Conservation (phyloP, 495 filamentous ascomycete genomes). For the Penicillium coprophilum region DNA sequence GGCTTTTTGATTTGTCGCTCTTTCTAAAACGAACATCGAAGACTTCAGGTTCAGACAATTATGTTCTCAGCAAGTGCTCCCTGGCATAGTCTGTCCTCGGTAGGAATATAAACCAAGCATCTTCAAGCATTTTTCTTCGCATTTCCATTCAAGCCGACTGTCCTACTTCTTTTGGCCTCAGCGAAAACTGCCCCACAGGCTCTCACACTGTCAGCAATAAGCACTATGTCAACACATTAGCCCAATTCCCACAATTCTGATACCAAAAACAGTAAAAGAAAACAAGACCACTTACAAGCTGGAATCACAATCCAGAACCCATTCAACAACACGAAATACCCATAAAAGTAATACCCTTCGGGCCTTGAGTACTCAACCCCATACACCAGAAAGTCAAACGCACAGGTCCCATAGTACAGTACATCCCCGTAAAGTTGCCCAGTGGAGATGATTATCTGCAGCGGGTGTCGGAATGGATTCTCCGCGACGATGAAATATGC, state of each 20-base stretch:
- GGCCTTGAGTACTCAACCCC: constrained; percentile 63
- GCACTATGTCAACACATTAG: neutral
- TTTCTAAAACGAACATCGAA: too few species aligned
- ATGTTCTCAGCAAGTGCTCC: too few species aligned
- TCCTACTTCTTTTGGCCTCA: neutral
- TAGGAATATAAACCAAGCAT: neutral
- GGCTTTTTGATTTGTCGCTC: too few species aligned
- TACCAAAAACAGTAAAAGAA: neutral
- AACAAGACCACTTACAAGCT: constrained; percentile 39
- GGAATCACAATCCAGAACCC: constrained; percentile 75
- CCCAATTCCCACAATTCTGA: neutral
- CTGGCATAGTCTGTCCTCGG: neutral
- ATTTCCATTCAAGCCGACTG: neutral
- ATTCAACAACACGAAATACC: constrained; percentile 77
- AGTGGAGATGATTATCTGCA: constrained; percentile 65
- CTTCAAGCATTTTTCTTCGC: neutral
- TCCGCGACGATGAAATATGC: constrained; percentile 54
- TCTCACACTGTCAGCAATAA: neutral
- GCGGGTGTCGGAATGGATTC: constrained; percentile 59
- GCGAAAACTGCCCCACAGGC: neutral
- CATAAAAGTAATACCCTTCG: constrained; percentile 74
- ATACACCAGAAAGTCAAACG: constrained; percentile 55
- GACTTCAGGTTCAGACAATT: too few species aligned
- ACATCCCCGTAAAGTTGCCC: constrained; percentile 81
- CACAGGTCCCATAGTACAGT: constrained; percentile 75